Evolutionary conservation across 768 basidiomycete genomes (phyloP), one percentile per base, ranked within the genome.

Genomic region (Imleria badia): DNA sequence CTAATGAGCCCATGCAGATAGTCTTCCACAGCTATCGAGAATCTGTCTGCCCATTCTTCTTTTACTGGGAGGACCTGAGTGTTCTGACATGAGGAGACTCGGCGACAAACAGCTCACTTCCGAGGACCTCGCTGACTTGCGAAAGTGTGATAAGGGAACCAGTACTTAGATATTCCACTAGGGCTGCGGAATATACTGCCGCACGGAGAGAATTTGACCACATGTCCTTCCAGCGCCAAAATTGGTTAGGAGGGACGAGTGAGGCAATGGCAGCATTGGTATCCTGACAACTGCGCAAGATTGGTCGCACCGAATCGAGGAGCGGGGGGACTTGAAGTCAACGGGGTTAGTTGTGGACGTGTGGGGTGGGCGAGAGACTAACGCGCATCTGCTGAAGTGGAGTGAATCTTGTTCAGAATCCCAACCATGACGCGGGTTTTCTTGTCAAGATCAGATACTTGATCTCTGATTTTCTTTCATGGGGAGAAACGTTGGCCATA

Each of bases 201-300:
- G 78, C 79, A 52, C 89, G 78, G 35, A 91, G 67, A 5, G 87
- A 84, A 62, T 81, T 83, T 1, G 80, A 78, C 89, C 89, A 91
- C 82, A 88, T 82, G 23, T 91, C 88, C 66, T 87, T 90, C 87
- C 87, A 92, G 52, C 83, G 77, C 90, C 90, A 92, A 56, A 89
- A 84, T 59, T 91, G 87, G 60, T 87, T 82, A 30, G 75, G 76
- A 29, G 90, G 90, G 23, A 90, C 75, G 31, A 85, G 75, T 6
- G 63, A 70, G 7, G 83, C 84, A n/a, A 93, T 71, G 1, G 75
- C 74, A 22, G 74, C 72, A 11, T 68, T 78, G 9, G 75, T 78
- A 19, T 77, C 80, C 52, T 73, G 73, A 59, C 84, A 91, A 58
- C 79, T 79, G 12, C 70, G 63, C 29, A 91, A 65, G 10, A 81